A percentile compares a stretch with the other conserved stretches of the same genome.
These are phyloP conservation scores for Zopfochytrium polystomum DNA, from an alignment of 371 early-diverging fungal species.

Conservation along the genomic window DNA sequence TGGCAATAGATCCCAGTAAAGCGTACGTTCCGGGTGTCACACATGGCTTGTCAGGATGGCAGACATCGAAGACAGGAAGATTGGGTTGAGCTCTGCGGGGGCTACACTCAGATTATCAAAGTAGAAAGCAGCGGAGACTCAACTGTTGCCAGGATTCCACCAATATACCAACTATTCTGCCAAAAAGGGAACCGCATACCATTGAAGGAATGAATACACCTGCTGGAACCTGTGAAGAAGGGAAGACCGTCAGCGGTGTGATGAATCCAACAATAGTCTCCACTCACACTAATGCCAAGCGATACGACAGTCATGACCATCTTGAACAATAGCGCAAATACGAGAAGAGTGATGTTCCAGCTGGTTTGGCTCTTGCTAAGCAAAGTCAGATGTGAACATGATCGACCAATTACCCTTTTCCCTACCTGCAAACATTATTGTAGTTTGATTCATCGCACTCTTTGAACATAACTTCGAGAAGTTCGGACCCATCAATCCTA, in stretches of 20 bases:
- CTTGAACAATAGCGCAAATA: conserved; percentile 27
- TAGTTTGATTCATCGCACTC: conserved; percentile 62
- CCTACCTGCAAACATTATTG: conserved; percentile 36
- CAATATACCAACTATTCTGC: conserved; percentile 83
- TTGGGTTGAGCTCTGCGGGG: conserved; percentile 21
- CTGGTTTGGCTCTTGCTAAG: conserved; percentile 10
- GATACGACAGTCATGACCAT: conserved; percentile 38
- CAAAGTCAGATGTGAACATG: neutral
- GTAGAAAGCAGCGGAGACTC: conserved; percentile 39
- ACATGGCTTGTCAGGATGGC: conserved; percentile 54
- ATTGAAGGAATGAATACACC: conserved; percentile 74
- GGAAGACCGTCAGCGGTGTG: no score
- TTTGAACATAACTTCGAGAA: conserved; percentile 74
- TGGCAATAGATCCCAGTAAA: conserved; percentile 89
- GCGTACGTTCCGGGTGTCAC: conserved; percentile 94
- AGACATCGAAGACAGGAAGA: conserved; percentile 38
- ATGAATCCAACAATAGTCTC: no score
- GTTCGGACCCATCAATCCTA: conserved; percentile 58
- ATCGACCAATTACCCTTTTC: neutral
- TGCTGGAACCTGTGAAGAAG: neutral
- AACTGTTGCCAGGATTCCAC: conserved; percentile 67
- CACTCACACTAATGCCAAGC: conserved; percentile 23
- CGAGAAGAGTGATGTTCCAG: conserved; percentile 18
- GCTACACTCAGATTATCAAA: conserved; percentile 33
- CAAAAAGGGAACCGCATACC: conserved; percentile 90